Percentiles rank a stretch among this genome's conserved stretches.
phyloP scores from a whole-genome alignment of 306 rosid genomes.

The Lablab purpureus region DNA sequence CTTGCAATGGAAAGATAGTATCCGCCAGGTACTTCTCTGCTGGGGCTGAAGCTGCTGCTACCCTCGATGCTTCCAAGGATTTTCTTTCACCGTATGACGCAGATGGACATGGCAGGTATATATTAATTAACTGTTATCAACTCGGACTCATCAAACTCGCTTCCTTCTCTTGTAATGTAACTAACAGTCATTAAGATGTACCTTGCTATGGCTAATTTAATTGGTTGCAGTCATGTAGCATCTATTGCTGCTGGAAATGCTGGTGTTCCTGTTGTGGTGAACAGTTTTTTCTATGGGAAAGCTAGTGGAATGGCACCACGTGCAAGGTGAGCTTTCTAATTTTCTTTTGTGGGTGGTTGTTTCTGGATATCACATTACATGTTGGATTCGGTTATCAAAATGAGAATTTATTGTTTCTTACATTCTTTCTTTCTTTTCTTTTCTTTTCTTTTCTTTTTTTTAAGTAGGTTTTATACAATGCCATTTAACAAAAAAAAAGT shows the following conservation, averaged over 20 bases:
- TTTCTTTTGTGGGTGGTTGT: background rate
- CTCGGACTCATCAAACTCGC: background rate
- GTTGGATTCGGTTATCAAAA: background rate
- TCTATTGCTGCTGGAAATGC: conserved; percentile 89
- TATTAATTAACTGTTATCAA: background rate
- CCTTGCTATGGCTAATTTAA: conserved; percentile 4
- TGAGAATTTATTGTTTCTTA: background rate
- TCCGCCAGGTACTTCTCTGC: conserved; percentile 76
- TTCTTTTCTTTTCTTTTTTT: background rate
- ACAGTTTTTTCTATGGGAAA: conserved; percentile 70
- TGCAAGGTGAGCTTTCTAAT: conserved; percentile 59
- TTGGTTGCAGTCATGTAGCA: conserved; percentile 77
- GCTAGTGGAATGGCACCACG: conserved; percentile 93
- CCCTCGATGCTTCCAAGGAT: conserved; percentile 71
- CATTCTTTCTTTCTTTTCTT: too few species aligned
- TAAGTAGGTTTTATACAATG: background rate
- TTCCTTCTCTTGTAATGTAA: background rate
- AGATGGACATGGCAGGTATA: conserved; percentile 91
- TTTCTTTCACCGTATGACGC: conserved; percentile 90
- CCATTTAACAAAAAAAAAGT: too few species aligned
- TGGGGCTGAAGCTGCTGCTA: conserved; percentile 73
- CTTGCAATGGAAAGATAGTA: conserved; percentile 79
- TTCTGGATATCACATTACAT: too few species aligned
- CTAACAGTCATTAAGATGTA: background rate
- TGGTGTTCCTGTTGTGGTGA: conserved; percentile 75